Evolutionary conservation across 352 stramenopile genomes (phyloP).

Genomic region (Globisporangium camurandrum): DNA sequence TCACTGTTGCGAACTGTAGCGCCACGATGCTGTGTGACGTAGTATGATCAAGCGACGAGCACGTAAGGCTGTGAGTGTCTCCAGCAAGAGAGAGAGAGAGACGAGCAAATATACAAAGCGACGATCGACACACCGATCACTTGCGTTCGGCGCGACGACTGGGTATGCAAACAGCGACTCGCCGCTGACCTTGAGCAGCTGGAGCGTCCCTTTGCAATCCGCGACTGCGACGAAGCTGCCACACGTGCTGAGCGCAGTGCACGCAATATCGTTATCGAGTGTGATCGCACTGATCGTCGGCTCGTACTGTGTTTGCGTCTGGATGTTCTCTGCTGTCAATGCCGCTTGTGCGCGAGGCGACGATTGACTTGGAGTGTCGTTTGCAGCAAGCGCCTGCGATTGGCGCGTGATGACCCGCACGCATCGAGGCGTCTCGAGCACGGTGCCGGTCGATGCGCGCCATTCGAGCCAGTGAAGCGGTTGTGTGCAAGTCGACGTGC

Average conservation of each 20-base stretch:
- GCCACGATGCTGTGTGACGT: slow-evolving; percentile 10
- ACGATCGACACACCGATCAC: slow-evolving; percentile 1
- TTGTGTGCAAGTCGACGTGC: background rate
- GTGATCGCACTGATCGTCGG: slow-evolving; percentile 6
- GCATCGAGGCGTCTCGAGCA: background rate
- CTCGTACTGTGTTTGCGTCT: too few relatives aligned
- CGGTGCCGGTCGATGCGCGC: background rate
- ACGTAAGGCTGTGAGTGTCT: too few relatives aligned
- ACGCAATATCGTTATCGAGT: slow-evolving; percentile 11
- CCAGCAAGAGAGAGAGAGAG: too few relatives aligned
- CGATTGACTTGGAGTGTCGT: background rate
- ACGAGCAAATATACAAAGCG: too few relatives aligned
- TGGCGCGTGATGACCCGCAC: background rate
- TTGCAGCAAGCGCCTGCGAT: background rate
- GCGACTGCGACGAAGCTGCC: slow-evolving; percentile 24
- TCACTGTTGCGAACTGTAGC: slow-evolving; percentile 11
- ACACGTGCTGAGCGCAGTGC: slow-evolving; percentile 27
- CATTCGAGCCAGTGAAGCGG: background rate
- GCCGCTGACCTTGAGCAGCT: slow-evolving; percentile 22
- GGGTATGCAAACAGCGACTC: slow-evolving; percentile 17
- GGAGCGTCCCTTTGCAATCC: slow-evolving; percentile 17
- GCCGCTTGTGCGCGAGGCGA: background rate
- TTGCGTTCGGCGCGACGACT: slow-evolving; percentile 1
- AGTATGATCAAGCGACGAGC: too few relatives aligned
- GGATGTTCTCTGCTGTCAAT: too few relatives aligned